These are phyloP conservation scores for Paecilomyces variotii DNA, from an alignment of 2,329 filamentous ascomycete genomes.

Conservation along the genomic window DNA sequence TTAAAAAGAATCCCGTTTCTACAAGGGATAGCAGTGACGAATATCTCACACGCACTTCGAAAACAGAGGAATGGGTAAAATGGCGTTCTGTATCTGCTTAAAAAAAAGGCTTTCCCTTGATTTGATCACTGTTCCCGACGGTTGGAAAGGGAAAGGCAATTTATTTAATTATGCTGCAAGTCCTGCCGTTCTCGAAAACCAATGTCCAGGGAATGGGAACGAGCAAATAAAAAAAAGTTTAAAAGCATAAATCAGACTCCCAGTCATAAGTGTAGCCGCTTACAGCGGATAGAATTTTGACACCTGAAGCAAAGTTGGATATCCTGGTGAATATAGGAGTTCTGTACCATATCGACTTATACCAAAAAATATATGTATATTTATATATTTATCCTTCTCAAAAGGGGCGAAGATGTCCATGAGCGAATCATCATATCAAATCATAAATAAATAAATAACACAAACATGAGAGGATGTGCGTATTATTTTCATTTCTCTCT, in stretches of 20 bases:
- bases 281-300: no score
- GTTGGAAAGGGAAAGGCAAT: background rate
- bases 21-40: constrained; percentile 8
- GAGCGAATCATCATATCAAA: no score
- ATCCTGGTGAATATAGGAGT: no score
- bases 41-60: constrained; percentile 20
- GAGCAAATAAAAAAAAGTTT: background rate
- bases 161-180: background rate
- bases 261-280: background rate
- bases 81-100: background rate
- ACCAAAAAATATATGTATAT: no score
- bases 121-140: background rate
- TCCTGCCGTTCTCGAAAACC: background rate
- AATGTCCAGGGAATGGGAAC: background rate
- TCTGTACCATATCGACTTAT: no score
- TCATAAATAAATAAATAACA: background rate
- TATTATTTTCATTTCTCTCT: background rate
- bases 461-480: background rate
- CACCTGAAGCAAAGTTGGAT: no score
- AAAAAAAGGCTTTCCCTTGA: background rate
- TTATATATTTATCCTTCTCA: no score
- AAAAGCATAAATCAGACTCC: background rate
- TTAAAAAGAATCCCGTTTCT: background rate
- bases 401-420: no score
- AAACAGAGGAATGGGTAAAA: constrained; percentile 3